Evolutionary conservation across 2,329 filamentous ascomycete genomes (phyloP).

Genomic region (Colletotrichum sp.): DNA sequence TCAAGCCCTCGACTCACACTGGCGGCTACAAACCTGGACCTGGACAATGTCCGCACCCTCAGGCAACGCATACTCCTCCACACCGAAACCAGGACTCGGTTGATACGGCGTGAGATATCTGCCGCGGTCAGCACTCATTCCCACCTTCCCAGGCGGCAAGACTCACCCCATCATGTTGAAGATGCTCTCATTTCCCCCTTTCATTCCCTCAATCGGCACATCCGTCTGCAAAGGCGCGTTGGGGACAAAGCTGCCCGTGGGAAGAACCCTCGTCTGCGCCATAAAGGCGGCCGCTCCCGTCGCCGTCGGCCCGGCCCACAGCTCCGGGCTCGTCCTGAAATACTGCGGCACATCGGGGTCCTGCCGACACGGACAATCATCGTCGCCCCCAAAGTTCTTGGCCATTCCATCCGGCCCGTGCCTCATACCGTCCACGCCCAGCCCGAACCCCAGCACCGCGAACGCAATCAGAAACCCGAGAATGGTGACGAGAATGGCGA

Average conservation of each 20-base stretch:
- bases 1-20: background rate
- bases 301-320: constrained; percentile 70
- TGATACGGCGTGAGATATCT: constrained; percentile 70
- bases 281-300: constrained; percentile 74
- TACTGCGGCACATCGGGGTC: constrained; percentile 60
- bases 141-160: background rate
- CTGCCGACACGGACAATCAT: constrained; percentile 33
- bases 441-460: constrained; percentile 37
- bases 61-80: constrained; percentile 73
- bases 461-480: constrained; percentile 40
- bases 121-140: background rate
- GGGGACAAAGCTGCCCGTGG: constrained; percentile 68
- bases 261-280: constrained; percentile 73
- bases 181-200: constrained; percentile 64
- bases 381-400: constrained; percentile 13
- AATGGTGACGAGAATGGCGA: constrained; percentile 32
- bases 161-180: constrained; percentile 70
- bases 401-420: constrained; percentile 23
- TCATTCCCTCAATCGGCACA: constrained; percentile 67
- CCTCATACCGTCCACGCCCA: constrained; percentile 17
- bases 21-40: constrained; percentile 49
- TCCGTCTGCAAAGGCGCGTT: constrained; percentile 75
- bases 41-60: constrained; percentile 71
- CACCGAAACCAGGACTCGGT: constrained; percentile 75
- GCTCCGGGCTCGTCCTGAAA: constrained; percentile 65